Evolutionary conservation across 768 basidiomycete species (phyloP), one percentile per base, ranked within the genome.

Genomic region (Boletus vermiculosoides): DNA sequence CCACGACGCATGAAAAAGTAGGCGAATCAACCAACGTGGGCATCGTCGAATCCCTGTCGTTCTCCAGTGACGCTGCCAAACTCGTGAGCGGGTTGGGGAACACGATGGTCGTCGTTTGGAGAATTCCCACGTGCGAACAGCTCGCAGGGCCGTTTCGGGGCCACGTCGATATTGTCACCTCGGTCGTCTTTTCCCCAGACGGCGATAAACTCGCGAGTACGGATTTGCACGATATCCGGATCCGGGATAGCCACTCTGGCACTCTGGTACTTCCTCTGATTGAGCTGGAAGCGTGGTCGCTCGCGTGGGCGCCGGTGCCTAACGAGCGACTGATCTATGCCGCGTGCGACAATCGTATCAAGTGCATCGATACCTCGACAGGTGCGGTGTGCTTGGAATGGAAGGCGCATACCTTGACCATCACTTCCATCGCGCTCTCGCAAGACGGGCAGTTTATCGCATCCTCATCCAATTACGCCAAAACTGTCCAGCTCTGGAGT

Each of bases 191-290:
- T 18, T 18, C 37, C 18, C 37, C 60, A 11, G 34, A 44, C 6
- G 58, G 46, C 12, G n/a, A 16, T 7, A 34, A 23, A 16, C 5
- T 61, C 7, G 57, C 57, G 10, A 60, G 48, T 15, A 25, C 41
- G 4, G 31, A 31, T 8, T 31, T 18, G 8, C 37, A 39, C 12
- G 23, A 40, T 28, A 20, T 56, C 18, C 50, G 40, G 4, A 55
- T 61, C 7, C n/a, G 47, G 41, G 40, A 52, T 16, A 41, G 41
- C 11, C 36, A 13, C 2, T 16, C 37, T 39, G 37, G 37, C 8
- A 18, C 37, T 39, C 18, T 39, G 37, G 37, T 39, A 6, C 16
- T 39, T 9, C 37, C 37, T 18, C 18, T 9, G 37, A 39, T 39
- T 8, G 22, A 30, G 3, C 6, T 50, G 46, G 2, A 10, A 5